Evolutionary conservation across 495 filamentous ascomycete species (phyloP), one percentile per base, ranked within the genome.

Genomic region (Talaromyces adpressus): DNA sequence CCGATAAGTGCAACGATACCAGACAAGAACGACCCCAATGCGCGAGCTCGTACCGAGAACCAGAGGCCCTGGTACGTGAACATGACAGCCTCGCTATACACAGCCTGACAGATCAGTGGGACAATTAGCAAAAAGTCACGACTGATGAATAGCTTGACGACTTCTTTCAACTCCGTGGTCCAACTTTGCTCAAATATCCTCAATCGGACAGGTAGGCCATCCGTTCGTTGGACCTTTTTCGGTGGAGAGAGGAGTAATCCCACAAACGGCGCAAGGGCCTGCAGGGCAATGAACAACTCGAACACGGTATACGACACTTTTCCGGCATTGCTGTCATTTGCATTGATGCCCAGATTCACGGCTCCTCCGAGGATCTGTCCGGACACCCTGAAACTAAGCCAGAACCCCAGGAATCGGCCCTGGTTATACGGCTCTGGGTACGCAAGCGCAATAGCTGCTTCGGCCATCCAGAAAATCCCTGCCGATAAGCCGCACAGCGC

Each of bases 381-480:
- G 39, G 79, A 75, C 4, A 85, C 78, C 0, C 85, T 81, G 71
- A 82, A 89, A 22, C 77, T 82, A 18, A 89, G 72, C 86, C 87
- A 89, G 63, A 84, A 82, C 0, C 84, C 85, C 1, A 89, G 72
- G 41, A 82, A 83, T 23, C 78, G 77, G 0, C 85, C 85, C 65
- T 83, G 78, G 52, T 88, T 87, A 57, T 82, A 80, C 2, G 82
- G 81, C 64, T 89, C 87, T 0, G 86, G 85, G 65, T 89, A 89
- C 0, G 82, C 74, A 4, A 89, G 80, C 0, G 85, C 86, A 53
- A 90, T 87, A 1, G 86, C 85, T 3, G 80, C 82, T 67, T 89
- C 87, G 0, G 85, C 81, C 71, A 82, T 82, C 87, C 87, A 90
- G 70, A 89, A 90, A 1, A 89, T 75, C 4, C 86, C 85, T 0